These are phyloP conservation scores for Nidula niveotomentosa DNA, from an alignment of 1,284 basidiomycete genomes.

Conservation along the genomic window DNA sequence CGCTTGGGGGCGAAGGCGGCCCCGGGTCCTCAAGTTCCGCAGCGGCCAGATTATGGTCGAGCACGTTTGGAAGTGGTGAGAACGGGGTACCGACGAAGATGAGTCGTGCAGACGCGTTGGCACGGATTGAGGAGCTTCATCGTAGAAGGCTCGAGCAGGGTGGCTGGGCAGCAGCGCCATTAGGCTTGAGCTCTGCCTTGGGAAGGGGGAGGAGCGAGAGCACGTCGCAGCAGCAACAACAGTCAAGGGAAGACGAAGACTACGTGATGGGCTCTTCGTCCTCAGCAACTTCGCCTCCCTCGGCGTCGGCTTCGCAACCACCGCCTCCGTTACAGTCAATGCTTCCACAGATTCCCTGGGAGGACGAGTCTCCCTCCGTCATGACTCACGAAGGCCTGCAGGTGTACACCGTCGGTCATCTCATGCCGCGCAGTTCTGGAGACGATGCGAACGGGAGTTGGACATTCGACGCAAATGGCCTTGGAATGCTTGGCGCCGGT, in stretches of 20 bases:
- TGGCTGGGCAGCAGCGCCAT: constrained; percentile 10
- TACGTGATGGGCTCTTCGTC: constrained; percentile 6
- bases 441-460: constrained; percentile 60
- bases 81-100: constrained; percentile 5
- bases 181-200: background rate
- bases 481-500: constrained; percentile 8
- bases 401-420: constrained; percentile 81
- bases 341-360: background rate
- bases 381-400: constrained; percentile 64
- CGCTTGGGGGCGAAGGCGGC: constrained; percentile 5
- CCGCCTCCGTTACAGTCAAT: background rate
- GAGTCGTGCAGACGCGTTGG: constrained; percentile 43
- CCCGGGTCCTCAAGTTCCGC: background rate
- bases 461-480: constrained; percentile 41
- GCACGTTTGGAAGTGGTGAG: background rate
- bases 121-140: constrained; percentile 49
- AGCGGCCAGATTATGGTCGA: constrained; percentile 3
- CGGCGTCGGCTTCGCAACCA: background rate
- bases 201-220: too few relatives aligned
- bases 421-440: constrained; percentile 57
- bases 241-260: background rate
- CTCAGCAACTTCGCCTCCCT: constrained; percentile 5
- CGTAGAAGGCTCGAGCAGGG: constrained; percentile 17
- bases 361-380: constrained; percentile 7
- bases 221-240: background rate